A percentile compares a stretch with the other conserved stretches of the same genome.
Evolutionary conservation across 495 filamentous ascomycete genomes (phyloP).

Genomic region (Lophiostoma macrostomum): DNA sequence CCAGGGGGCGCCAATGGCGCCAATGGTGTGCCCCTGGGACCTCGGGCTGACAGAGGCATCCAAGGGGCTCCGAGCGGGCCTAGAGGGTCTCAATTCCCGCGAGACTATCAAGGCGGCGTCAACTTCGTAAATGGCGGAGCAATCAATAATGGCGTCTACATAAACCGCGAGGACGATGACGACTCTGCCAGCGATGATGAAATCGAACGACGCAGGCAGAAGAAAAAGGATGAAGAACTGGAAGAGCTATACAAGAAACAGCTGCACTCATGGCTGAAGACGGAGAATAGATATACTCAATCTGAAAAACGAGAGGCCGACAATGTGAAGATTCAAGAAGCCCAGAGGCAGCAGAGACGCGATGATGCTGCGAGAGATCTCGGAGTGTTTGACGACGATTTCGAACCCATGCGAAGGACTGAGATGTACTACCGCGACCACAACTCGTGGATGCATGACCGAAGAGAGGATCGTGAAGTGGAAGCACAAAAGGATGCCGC

Average conservation of each 20-base stretch:
- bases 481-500: conserved; percentile 75
- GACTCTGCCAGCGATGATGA: conserved; percentile 86
- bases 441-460: conserved; percentile 78
- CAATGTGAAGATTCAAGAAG: conserved; percentile 69
- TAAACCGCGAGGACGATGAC: conserved; percentile 77
- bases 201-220: conserved; percentile 65
- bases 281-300: conserved; percentile 76
- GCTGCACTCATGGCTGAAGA: conserved; percentile 84
- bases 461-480: conserved; percentile 64
- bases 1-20: conserved; percentile 64
- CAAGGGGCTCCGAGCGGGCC: conserved; percentile 81
- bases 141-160: conserved; percentile 52
- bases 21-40: conserved; percentile 83
- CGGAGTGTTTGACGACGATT: conserved; percentile 84
- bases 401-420: conserved; percentile 65
- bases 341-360: conserved; percentile 53
- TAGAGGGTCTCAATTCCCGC: conserved; percentile 65
- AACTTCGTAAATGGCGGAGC: conserved; percentile 81
- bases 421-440: conserved; percentile 86
- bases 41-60: conserved; percentile 61
- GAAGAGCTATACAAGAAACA: conserved; percentile 84
- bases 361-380: conserved; percentile 72
- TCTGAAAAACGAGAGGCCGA: conserved; percentile 79
- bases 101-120: conserved; percentile 78
- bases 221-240: conserved; percentile 67